Evolutionary conservation across 192 early-diverging fungal genomes (phyloP).

Genomic region (Blastocladiella britannica): DNA sequence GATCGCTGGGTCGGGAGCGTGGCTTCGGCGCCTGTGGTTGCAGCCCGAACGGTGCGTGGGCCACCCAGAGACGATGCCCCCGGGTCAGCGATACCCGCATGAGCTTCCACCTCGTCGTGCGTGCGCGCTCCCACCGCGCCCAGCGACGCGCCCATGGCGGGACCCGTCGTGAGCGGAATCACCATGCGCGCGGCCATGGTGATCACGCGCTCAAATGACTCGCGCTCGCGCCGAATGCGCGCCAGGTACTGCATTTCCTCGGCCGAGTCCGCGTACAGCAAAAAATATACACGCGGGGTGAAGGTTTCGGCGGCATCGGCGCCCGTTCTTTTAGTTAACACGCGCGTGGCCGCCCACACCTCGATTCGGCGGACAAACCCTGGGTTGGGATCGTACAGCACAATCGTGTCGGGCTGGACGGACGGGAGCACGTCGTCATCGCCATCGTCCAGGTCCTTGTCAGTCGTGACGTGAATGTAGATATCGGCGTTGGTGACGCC

Average conservation of each 20-base stretch:
- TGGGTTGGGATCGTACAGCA: constrained; percentile 80
- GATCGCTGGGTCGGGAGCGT: background rate
- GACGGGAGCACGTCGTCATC: constrained; percentile 41
- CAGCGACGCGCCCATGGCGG: constrained; percentile 28
- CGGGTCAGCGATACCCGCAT: constrained; percentile 7
- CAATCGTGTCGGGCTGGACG: constrained; percentile 50
- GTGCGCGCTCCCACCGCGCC: too few relatives aligned
- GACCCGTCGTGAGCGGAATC: constrained; percentile 27
- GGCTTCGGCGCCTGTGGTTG: background rate
- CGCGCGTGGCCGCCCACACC: constrained; percentile 15
- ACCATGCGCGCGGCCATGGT: constrained; percentile 21
- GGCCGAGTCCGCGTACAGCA: constrained; percentile 81
- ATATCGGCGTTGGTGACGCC: too few relatives aligned
- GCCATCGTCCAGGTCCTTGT: too few relatives aligned
- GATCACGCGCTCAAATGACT: constrained; percentile 72
- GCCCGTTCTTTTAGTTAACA: too few relatives aligned
- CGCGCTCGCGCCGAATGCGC: constrained; percentile 65
- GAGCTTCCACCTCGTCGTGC: constrained; percentile 50
- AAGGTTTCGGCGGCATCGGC: too few relatives aligned
- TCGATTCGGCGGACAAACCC: constrained; percentile 76
- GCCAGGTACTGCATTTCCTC: constrained; percentile 86
- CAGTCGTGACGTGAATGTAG: too few relatives aligned
- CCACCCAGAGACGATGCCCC: background rate
- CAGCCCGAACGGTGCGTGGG: too few relatives aligned
- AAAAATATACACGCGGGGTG: constrained; percentile 59